These are phyloP conservation scores for Arthrocladium fulminans DNA, from an alignment of 2,329 filamentous ascomycete species.

Conservation along the genomic window DNA sequence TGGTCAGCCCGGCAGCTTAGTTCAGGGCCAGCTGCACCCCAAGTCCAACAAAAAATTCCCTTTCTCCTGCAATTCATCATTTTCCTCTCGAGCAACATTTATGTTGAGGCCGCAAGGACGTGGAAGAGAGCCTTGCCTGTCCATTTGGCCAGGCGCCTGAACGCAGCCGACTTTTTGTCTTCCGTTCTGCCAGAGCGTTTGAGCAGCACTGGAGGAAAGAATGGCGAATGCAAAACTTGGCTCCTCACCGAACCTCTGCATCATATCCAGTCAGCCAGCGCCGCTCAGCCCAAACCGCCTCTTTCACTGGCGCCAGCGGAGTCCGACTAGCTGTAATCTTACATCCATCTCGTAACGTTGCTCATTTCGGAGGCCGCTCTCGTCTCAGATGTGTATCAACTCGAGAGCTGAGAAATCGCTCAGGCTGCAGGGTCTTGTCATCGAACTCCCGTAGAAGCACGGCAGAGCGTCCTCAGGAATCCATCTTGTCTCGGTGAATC, in stretches of 20 bases:
- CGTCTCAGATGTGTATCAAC: constrained; percentile 6
- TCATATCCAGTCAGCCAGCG: constrained; percentile 9
- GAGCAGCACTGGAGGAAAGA: not conserved
- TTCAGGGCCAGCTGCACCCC: constrained; percentile 9
- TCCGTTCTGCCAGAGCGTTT: not conserved
- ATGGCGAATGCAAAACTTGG: too few relatives aligned
- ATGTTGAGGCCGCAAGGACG: not conserved
- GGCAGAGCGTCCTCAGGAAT: not conserved
- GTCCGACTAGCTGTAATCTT: constrained; percentile 10
- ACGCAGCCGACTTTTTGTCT: not conserved
- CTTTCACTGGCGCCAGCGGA: constrained; percentile 12
- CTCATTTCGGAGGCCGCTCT: constrained; percentile 19
- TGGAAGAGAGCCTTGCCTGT: not conserved
- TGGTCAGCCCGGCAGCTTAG: not conserved
- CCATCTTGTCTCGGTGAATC: too few relatives aligned
- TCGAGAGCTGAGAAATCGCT: too few relatives aligned
- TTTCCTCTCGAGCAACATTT: not conserved
- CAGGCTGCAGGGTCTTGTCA: not conserved
- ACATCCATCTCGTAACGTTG: constrained; percentile 1
- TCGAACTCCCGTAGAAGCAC: not conserved
- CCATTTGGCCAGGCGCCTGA: not conserved
- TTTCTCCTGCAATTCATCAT: not conserved
- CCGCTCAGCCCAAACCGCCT: constrained; percentile 3
- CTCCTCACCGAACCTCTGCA: not conserved
- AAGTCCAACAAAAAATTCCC: constrained; percentile 7